Base-by-base conservation (phyloP, 768 basidiomycete genomes). In the Termitomyces sp. region DNA sequence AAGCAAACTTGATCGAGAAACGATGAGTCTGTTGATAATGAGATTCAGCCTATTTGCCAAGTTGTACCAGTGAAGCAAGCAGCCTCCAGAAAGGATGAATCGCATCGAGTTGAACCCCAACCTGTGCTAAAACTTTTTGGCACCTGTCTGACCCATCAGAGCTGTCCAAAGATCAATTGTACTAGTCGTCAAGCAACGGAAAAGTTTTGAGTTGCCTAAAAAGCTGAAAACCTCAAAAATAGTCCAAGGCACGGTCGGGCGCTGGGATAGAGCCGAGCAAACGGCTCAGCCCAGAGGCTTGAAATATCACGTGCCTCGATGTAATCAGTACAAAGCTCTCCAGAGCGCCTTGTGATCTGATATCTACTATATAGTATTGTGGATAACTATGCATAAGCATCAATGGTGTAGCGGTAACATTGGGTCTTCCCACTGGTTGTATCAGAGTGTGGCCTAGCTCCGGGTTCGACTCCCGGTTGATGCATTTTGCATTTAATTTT, bases 381-480 rank as follows among this genome's bases (percentile, higher is more conserved):
- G 30, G 30, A 5, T 30, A 6, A 5, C 30, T 6, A 20, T 14
- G 3, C 1, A 20, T 14, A 18, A 14, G 41, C 63, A 62, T 64
- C 54, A 56, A 44, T 64, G 30, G 63, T 64, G 63, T 64, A 64
- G 22, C 59, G 63, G 63, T 63, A 64, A 55, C 63, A 64, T 64
- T 54, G 58, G 51, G 58, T 64, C 63, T 64, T 64, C 63, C 63
- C 63, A 64, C 5, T 8, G 33, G 3, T 11, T 11, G 4, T 11
- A 35, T 14, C 11, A 20, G n/a, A 4, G 26, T 1, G 2, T 33
- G 41, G 30, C n/a, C 36, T 30, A 35, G n/a, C 76, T 70, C 76
- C 76, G 77, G 76, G 77, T 79, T 79, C 77, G 77, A 79, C 74
- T 79, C 77, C 76, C 76, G 76, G 76, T 71, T 72, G 74, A 77